A percentile compares a stretch with the other conserved stretches of the same genome.
phyloP scores from a whole-genome alignment of 805 yeast genomes.

The Teunomyces pallodes region DNA sequence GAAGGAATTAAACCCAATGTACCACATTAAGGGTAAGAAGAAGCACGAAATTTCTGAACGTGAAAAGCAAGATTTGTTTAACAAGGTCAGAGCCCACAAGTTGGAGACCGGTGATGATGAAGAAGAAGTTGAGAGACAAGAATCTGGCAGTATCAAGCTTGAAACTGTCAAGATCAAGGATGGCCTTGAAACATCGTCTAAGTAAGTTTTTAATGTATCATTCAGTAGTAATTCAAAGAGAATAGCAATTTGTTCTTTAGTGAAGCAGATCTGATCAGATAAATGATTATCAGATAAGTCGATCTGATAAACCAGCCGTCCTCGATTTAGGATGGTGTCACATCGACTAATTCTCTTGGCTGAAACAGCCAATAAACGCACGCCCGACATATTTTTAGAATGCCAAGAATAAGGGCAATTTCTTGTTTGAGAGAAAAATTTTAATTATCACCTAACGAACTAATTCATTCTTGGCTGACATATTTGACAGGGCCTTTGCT shows the following conservation, averaged over 20 bases:
- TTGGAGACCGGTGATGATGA: background rate
- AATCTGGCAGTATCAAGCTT: constrained; percentile 2
- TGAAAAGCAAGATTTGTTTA: constrained; percentile 37
- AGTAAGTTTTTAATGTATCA: background rate
- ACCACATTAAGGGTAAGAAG: constrained; percentile 34
- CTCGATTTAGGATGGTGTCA: background rate
- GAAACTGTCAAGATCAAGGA: constrained; percentile 1
- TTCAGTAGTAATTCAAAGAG: background rate
- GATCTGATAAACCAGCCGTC: background rate
- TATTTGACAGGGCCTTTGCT: background rate
- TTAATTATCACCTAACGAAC: background rate
- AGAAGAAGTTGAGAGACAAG: constrained; percentile 1
- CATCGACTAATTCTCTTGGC: background rate
- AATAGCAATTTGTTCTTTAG: background rate
- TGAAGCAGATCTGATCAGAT: background rate
- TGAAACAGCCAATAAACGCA: background rate
- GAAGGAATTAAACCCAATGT: constrained; percentile 33
- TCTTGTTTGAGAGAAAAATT: background rate
- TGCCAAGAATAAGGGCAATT: background rate
- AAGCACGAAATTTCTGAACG: constrained; percentile 27
- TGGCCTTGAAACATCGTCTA: background rate
- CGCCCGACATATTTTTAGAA: background rate
- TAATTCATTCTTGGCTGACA: background rate
- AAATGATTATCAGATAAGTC: background rate
- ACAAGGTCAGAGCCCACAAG: constrained; percentile 16